Evolutionary conservation across 495 filamentous ascomycete genomes (phyloP), one percentile per base, ranked within the genome.

Genomic region (Hyphodiscus hymeniophilus): DNA sequence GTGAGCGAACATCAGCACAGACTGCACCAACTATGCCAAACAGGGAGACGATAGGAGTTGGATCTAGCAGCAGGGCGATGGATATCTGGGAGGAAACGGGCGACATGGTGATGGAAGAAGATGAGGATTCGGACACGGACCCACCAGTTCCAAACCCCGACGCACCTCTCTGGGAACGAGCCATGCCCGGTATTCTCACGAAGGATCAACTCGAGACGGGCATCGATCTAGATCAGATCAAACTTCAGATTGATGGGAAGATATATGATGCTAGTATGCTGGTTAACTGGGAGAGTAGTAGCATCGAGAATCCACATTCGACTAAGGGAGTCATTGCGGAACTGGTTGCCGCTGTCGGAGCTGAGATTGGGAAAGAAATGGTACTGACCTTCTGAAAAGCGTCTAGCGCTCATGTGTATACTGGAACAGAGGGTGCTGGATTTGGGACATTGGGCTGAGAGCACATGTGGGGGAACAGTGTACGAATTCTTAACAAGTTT

Each of bases 111-210:
- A 47, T 47, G 31, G 41, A 42, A 7, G 10, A 10, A 2, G 15
- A 43, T 39, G 26, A 23, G 1, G 40, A 48, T 17, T 28, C 48
- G 8, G 49, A 49, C 15, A 34, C 41, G 32, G 66, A 75, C 15
- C 11, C 30, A 21, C 7, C 26, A 20, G 24, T 66, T 22, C 60
- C 65, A 6, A 56, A 67, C 21, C 47, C 38, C 33, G 61, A 54
- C 17, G 50, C 64, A 11, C 84, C 84, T 3, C 72, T 92, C 18
- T 85, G 92, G 43, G 57, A 67, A 16, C 69, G 82, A 32, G 66
- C 74, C 42, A 89, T 94, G 78, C 90, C 90, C 0, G 91, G 91
- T 2, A 71, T 85, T 22, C 68, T 91, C 52, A 79, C 85, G 1
- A 56, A 75, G 11, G 67, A 73, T 0, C 69, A 94, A 52, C 66